These are phyloP conservation scores for Heimioporus retisporus DNA, from an alignment of 1,284 basidiomycete genomes.

Conservation along the genomic window DNA sequence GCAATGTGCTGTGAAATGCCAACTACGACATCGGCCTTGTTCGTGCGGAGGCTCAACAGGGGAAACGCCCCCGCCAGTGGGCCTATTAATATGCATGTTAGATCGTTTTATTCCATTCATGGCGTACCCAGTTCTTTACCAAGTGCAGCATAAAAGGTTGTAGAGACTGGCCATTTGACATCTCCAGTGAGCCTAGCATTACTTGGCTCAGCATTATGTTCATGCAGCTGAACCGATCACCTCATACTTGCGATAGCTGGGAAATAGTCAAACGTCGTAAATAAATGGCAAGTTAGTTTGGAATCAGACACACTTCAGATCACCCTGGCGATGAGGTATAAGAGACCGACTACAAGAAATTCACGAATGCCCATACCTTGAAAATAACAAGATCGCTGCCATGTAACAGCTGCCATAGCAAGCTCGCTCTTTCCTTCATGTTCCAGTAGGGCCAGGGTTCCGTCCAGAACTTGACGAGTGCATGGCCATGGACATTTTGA, in stretches of 20 bases:
- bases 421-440: conserved; percentile 70
- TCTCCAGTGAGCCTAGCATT: conserved; percentile 86
- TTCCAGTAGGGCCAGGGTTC: conserved; percentile 87
- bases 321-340: conserved; percentile 65
- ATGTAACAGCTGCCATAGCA: conserved; percentile 68
- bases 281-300: conserved; percentile 1
- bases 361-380: conserved; percentile 67
- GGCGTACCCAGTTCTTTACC: conserved; percentile 57
- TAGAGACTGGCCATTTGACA: conserved; percentile 88
- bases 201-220: conserved; percentile 32
- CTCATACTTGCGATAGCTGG: conserved; percentile 84
- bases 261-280: conserved; percentile 4
- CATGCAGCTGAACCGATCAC: conserved; percentile 31
- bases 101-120: conserved; percentile 1
- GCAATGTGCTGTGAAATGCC: conserved; percentile 76
- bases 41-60: conserved; percentile 89
- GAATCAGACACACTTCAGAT: conserved; percentile 77
- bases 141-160: conserved; percentile 82
- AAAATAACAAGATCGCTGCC: conserved; percentile 89
- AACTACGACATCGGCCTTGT: conserved; percentile 96
- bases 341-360: not conserved
- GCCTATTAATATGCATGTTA: conserved; percentile 53
- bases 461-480: conserved; percentile 84
- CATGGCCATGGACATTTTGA: conserved; percentile 20
- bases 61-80: conserved; percentile 86